These are phyloP conservation scores for Verticillium nonalfalfae DNA, from an alignment of 2,329 filamentous ascomycete species.

Conservation along the genomic window DNA sequence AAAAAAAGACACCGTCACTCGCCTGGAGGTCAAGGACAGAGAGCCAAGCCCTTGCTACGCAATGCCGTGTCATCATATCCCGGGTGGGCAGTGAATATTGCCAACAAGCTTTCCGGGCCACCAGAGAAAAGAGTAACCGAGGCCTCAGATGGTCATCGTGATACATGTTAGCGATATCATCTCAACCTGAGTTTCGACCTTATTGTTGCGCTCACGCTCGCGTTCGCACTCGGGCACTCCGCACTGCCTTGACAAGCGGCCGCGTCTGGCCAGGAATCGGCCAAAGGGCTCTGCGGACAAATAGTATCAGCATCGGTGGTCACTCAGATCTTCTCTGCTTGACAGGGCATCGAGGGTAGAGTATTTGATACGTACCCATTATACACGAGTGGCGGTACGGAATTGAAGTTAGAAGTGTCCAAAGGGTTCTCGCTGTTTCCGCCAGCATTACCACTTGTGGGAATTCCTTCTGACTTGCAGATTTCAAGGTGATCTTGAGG, in stretches of 20 bases:
- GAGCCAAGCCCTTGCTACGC: too few species aligned
- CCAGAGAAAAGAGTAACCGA: too few species aligned
- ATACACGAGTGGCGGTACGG: constrained; percentile 38
- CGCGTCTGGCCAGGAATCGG: not conserved
- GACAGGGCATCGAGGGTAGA: not conserved
- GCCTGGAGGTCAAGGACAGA: too few species aligned
- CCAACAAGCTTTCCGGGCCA: too few species aligned
- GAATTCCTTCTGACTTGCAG: constrained; percentile 37
- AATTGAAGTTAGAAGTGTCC: constrained; percentile 46
- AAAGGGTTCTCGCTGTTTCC: constrained; percentile 52
- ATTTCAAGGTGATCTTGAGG: constrained; percentile 49
- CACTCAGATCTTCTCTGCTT: not conserved
- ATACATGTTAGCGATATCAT: not conserved
- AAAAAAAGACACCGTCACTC: too few species aligned
- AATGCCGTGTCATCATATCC: too few species aligned
- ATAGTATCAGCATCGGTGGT: not conserved
- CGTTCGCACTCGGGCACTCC: not conserved
- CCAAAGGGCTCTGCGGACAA: not conserved
- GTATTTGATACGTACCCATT: constrained; percentile 30
- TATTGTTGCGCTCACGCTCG: too few species aligned
- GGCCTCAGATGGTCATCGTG: too few species aligned
- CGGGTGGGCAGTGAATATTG: too few species aligned
- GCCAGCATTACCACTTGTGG: constrained; percentile 58
- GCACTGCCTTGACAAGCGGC: not conserved
- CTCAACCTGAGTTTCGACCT: not conserved